Evolutionary conservation across 257 asterid genomes (phyloP).

Genomic region (Solanum etuberosum): DNA sequence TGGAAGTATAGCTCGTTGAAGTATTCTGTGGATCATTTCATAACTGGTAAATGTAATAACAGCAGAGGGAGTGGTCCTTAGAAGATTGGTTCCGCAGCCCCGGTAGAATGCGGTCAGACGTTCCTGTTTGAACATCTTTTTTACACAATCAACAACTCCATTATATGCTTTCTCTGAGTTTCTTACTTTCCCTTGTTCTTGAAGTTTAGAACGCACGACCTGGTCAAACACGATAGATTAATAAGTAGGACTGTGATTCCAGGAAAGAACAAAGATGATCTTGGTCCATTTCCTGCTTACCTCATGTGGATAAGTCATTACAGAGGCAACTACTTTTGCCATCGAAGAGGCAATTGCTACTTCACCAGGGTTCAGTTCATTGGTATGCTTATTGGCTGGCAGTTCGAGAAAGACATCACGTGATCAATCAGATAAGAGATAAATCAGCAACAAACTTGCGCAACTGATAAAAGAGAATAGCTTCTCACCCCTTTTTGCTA

Average conservation of each 20-base stretch:
- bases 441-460: not conserved
- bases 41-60: conserved; percentile 84
- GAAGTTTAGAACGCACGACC: conserved; percentile 93
- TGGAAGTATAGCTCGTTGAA: conserved; percentile 40
- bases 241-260: not conserved
- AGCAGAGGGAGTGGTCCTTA: conserved; percentile 92
- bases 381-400: conserved; percentile 45
- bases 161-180: conserved; percentile 36
- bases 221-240: conserved; percentile 3
- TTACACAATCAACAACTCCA: conserved; percentile 77
- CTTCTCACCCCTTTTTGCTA: conserved; percentile 61
- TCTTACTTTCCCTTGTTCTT: conserved; percentile 81
- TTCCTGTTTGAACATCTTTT: conserved; percentile 49
- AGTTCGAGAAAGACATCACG: not conserved
- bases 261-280: not conserved
- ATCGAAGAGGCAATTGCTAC: conserved; percentile 78
- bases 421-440: not conserved
- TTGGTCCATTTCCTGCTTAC: conserved; percentile 19
- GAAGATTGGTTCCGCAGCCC: conserved; percentile 91
- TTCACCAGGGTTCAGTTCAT: conserved; percentile 54
- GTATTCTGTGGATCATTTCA: conserved; percentile 72
- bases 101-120: conserved; percentile 81
- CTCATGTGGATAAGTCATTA: conserved; percentile 94
- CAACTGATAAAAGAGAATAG: not conserved
- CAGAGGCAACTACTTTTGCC: conserved; percentile 76